phyloP scores from a whole-genome alignment of 371 early-diverging fungal species.

The Capillidium heterosporum region DNA sequence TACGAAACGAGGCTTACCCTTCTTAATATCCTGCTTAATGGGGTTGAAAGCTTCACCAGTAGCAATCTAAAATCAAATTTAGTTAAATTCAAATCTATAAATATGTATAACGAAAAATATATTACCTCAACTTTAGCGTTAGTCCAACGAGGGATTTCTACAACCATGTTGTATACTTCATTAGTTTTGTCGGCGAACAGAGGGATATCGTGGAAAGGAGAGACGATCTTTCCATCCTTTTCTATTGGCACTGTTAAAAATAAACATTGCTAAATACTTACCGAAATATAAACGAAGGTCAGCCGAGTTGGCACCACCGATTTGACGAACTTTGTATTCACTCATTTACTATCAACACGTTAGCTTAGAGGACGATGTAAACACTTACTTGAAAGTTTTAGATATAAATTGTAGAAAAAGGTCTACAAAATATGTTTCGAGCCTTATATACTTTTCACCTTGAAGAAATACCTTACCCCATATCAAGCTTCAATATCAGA shows the following conservation, averaged over 20 bases:
- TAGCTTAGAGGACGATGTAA: too few species aligned
- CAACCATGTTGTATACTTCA: constrained; percentile 83
- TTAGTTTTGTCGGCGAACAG: constrained; percentile 47
- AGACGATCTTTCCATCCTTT: constrained; percentile 52
- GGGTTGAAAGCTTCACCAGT: constrained; percentile 92
- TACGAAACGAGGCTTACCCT: constrained; percentile 95
- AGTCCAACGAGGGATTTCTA: constrained; percentile 99
- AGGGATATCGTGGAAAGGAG: constrained; percentile 99
- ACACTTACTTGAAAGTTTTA: too few species aligned
- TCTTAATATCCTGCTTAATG: constrained; percentile 98
- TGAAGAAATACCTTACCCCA: too few species aligned
- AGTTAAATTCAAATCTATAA: not conserved
- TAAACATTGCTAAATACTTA: constrained; percentile 15
- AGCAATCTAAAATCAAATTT: constrained; percentile 37
- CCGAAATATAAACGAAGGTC: constrained; percentile 78
- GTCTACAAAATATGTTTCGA: too few species aligned
- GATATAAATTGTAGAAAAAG: too few species aligned
- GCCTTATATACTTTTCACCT: too few species aligned
- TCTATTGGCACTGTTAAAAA: constrained; percentile 15
- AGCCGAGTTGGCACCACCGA: constrained; percentile 73
- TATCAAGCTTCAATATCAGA: too few species aligned
- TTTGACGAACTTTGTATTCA: constrained; percentile 25
- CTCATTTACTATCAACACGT: too few species aligned
- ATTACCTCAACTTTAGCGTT: constrained; percentile 97
- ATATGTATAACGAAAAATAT: not conserved